A percentile compares a stretch with the other conserved stretches of the same genome.
phyloP scores from a whole-genome alignment of 2,329 filamentous ascomycete species.

The Fusarium brevicatenulatum region DNA sequence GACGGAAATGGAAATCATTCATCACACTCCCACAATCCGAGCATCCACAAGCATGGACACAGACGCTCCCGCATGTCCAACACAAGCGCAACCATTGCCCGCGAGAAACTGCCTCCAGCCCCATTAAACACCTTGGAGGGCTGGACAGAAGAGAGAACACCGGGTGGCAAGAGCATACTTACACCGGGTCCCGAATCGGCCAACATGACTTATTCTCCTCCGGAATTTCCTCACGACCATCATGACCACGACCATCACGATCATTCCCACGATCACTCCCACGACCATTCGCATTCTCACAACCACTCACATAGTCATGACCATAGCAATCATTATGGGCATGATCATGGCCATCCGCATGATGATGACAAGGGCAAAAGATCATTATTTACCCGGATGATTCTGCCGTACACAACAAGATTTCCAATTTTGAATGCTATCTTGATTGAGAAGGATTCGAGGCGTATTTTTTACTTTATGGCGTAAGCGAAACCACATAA shows the following conservation, averaged over 20 bases:
- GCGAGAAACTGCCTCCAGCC: constrained; percentile 48
- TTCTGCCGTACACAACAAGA: constrained; percentile 75
- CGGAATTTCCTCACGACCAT: constrained; percentile 45
- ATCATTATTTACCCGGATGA: constrained; percentile 75
- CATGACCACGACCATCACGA: constrained; percentile 43
- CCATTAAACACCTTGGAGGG: constrained; percentile 51
- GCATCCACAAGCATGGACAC: constrained; percentile 45
- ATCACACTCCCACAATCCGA: constrained; percentile 41
- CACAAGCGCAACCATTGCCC: constrained; percentile 40
- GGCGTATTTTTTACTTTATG: constrained; percentile 98
- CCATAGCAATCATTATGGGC: constrained; percentile 38
- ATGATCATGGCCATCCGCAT: constrained; percentile 47
- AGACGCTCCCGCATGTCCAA: constrained; percentile 47
- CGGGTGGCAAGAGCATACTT: constrained; percentile 54
- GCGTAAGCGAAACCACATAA: constrained; percentile 62
- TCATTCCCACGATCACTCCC: constrained; percentile 40
- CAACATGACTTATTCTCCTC: constrained; percentile 44
- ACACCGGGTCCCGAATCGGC: constrained; percentile 47
- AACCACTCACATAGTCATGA: constrained; percentile 19
- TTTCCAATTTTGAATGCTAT: constrained; percentile 88
- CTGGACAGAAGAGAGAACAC: constrained; percentile 55
- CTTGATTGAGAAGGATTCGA: constrained; percentile 88
- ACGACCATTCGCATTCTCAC: constrained; percentile 44
- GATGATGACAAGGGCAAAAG: constrained; percentile 58
- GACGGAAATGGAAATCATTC: constrained; percentile 37